Evolutionary conservation across 2,329 filamentous ascomycete species (phyloP), one percentile per base, ranked within the genome.

Genomic region (Fusarium sp.): DNA sequence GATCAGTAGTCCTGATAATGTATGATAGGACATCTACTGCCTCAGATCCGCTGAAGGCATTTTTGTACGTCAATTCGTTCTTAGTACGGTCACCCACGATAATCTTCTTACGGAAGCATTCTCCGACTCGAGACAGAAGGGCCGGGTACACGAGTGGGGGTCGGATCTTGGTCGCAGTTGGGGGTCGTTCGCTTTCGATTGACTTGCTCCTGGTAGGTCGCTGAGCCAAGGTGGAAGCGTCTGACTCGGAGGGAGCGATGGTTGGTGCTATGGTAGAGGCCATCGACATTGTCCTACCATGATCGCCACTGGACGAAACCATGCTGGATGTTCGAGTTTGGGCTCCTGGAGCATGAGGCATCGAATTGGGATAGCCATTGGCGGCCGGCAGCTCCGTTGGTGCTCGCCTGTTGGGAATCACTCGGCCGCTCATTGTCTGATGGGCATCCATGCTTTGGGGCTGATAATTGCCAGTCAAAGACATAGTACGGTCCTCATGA

Each of bases 11-110:
- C 76, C 97, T 92, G 79, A 99, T 98, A 71, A 99, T 98, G 77
- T 97, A 97, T 1, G 93, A 93, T 69, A 99, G 91, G 61, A 98
- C 87, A 78, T 99, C 96, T 20, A 99, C 96, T 20, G 96, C 95
- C 78, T 99, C 96, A 26, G 93, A 92, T 71, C 96, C 96, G 65
- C 93, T 97, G 78, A 99, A 99, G 4, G 95, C 93, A 80, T 96
- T 97, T 79, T 97, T 97, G 83, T 99, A 99, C 4, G 95, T 94
- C 65, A 99, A 84, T 57, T 95, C 95, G 83, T 99, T 97, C 85
- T 99, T 99, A 69, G 93, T 94, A 67, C 94, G 89, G 75, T 98
- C 96, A 54, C 91, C 90, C 26, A 94, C 87, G 26, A 90, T 88
- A 49, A 99, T 94, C 78, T 95, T 91, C 73, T 97, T 93, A 53